Base-by-base conservation (phyloP, 768 basidiomycete genomes). In the Phallus indusiatus region DNA sequence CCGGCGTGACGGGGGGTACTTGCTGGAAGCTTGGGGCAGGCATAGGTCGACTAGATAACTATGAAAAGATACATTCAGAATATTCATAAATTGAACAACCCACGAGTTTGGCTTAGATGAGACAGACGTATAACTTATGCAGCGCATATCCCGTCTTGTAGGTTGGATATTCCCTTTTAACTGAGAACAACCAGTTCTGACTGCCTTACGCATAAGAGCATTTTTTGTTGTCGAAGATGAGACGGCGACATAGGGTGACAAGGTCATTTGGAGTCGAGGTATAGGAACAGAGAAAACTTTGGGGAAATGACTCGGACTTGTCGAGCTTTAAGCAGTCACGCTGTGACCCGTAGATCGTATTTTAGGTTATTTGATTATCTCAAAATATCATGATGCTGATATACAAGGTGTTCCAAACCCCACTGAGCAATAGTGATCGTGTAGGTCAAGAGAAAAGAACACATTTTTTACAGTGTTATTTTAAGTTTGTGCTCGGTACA, bases 21-120 rank as follows among this genome's bases (percentile, higher is more conserved):
- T 76, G 77, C 65, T 78, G 78, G 64, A 78, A 78, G 65, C 33
- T 67, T 55, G 17, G 75, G n/a, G 81, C 74, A 53, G 81, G 83
- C 42, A 75, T 70, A 9, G 85, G 84, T 53, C 88, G 83, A 62
- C 86, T 88, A 66, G 5, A 62, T 55, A 22, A 6, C 33, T 14
- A n/a, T 21, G 42, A 50, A 18, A 52, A 56, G 21, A 52, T 21
- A 17, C 28, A n/a, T 42, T 12, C 9, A 42, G 12, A 50, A 47
- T 7, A 46, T n/a, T 47, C 10, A 22, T 22, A 14, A n/a, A 24
- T 49, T 21, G 16, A 28, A 51, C 47, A 34, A 63, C 47, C 12
- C 24, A 37, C 48, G 21, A 47, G 17, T 36, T 21, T 33, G 48
- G 10, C 9, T 24, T 16, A 8, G 63, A 22, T 16, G 50, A 34